Evolutionary conservation across 129 eudicot genomes (phyloP).

Genomic region (Saussurea involucrata): DNA sequence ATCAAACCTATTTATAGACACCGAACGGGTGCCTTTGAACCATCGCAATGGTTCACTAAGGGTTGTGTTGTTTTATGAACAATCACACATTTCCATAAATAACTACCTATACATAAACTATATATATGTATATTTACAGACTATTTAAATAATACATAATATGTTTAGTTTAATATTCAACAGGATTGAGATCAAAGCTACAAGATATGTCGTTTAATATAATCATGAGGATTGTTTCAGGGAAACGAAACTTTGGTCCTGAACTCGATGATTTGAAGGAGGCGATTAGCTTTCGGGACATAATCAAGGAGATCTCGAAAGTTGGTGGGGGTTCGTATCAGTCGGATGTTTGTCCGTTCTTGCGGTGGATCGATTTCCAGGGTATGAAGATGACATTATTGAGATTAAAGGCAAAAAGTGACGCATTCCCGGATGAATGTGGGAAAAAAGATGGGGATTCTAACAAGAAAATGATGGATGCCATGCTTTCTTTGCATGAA

Average conservation of each 20-base stretch:
- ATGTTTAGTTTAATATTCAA: too few relatives aligned
- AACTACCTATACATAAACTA: too few relatives aligned
- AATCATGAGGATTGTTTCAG: constrained; percentile 48
- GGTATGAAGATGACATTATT: constrained; percentile 48
- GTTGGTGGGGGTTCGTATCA: constrained; percentile 20
- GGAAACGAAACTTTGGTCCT: constrained; percentile 39
- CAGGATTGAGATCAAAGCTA: constrained; percentile 30
- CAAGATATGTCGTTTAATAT: constrained; percentile 36
- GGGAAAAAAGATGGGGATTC: constrained; percentile 13
- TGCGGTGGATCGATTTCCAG: constrained; percentile 43
- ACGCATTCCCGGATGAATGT: constrained; percentile 33
- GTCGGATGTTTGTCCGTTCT: constrained; percentile 40
- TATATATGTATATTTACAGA: too few relatives aligned
- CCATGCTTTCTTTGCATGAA: constrained; percentile 44
- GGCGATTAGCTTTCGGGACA: constrained; percentile 13
- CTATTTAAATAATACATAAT: too few relatives aligned
- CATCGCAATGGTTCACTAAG: too few relatives aligned
- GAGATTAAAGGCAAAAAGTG: constrained; percentile 35
- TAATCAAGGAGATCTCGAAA: constrained; percentile 33
- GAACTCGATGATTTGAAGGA: constrained; percentile 32
- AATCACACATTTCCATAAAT: too few relatives aligned
- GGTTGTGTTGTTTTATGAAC: too few relatives aligned
- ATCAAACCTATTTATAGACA: too few relatives aligned
- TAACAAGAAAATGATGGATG: constrained; percentile 34
- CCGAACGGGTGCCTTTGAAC: too few relatives aligned